Base-by-base conservation (phyloP, 2,329 filamentous ascomycete genomes). In the Elsinoe fawcettii region DNA sequence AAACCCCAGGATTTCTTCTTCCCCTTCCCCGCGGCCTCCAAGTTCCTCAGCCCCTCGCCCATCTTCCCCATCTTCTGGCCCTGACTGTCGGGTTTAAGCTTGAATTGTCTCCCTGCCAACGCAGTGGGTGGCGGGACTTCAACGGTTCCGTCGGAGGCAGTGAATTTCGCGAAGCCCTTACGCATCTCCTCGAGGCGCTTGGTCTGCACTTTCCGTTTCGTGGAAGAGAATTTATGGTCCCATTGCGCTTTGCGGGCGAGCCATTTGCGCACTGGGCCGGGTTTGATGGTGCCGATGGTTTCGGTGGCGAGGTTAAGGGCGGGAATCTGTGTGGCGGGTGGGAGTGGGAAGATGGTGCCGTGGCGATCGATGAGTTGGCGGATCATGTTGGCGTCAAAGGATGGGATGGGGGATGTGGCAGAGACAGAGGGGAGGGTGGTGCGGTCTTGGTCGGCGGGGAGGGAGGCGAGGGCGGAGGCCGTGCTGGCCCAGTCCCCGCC, bases 331-430 rank as follows among this genome's bases (percentile, higher is more conserved):
- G 78, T 74, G 18, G 83, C 77, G 0, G 83, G 77, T 0, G 82
- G 78, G 4, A 99, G 77, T 0, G 83, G 79, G 59, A 85, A 83
- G 20, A 91, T 84, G 11, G 80, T 77, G 4, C 93, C 93, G 66
- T 92, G 83, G 1, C 87, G 79, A 60, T 88, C 87, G 18, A 97
- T 85, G 25, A 87, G 79, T 69, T 99, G 90, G 7, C 93, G 86
- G 60, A 99, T 91, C 91, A 97, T 96, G 69, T 95, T 85, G 59
- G 86, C 78, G 55, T 82, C 79, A 70, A 96, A 97, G 0, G 79
- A 73, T 0, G 90, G 92, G 0, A 96, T 73, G 3, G 88, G 81
- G 65, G 95, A 90, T 1, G 91, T 91, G 2, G 91, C 90, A 11
- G 54, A 2, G 16, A 56, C 54, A 67, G 82, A 89, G n/a, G 92